Evolutionary conservation across 1,284 basidiomycete species (phyloP).

Genomic region (Cryptococcus jaspeensis): DNA sequence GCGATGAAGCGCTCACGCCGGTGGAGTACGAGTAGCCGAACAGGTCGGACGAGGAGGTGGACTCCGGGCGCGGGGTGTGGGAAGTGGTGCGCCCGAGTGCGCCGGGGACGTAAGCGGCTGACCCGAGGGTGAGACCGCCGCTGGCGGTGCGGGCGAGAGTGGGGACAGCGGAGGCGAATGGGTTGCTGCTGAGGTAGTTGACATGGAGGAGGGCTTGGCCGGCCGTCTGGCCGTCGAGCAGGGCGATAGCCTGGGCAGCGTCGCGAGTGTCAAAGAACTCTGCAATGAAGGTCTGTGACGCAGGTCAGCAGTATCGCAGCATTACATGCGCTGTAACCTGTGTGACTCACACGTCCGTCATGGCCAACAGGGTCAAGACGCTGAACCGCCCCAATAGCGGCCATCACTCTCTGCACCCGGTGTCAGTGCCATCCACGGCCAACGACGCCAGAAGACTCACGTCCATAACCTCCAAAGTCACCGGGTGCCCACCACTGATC

Average conservation of each 20-base stretch:
- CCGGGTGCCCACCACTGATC: constrained; percentile 16
- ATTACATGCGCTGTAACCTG: background rate
- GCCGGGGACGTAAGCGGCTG: constrained; percentile 20
- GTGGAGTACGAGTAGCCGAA: constrained; percentile 5
- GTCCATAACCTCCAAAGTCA: constrained; percentile 13
- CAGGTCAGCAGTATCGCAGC: background rate
- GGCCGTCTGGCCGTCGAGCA: constrained; percentile 23
- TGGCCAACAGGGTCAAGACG: constrained; percentile 19
- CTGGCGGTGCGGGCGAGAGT: background rate
- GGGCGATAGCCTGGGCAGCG: constrained; percentile 25
- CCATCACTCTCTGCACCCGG: constrained; percentile 22
- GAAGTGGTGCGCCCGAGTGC: background rate
- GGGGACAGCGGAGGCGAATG: background rate
- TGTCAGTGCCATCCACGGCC: background rate
- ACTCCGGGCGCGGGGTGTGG: background rate
- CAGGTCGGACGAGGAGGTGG: constrained; percentile 9
- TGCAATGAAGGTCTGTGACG: constrained; percentile 32
- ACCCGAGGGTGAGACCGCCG: constrained; percentile 19
- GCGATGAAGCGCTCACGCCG: background rate
- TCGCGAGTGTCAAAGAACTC: constrained; percentile 42
- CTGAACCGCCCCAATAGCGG: constrained; percentile 24
- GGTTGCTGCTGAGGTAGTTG: constrained; percentile 4
- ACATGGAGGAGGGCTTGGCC: constrained; percentile 15
- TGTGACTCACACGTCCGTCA: constrained; percentile 18
- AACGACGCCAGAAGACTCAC: constrained; percentile 6